Percentiles rank a stretch among this genome's conserved stretches.
These are phyloP conservation scores for Eremothecium gossypii DNA, from an alignment of 1,139 yeast species.

Conservation along the genomic window DNA sequence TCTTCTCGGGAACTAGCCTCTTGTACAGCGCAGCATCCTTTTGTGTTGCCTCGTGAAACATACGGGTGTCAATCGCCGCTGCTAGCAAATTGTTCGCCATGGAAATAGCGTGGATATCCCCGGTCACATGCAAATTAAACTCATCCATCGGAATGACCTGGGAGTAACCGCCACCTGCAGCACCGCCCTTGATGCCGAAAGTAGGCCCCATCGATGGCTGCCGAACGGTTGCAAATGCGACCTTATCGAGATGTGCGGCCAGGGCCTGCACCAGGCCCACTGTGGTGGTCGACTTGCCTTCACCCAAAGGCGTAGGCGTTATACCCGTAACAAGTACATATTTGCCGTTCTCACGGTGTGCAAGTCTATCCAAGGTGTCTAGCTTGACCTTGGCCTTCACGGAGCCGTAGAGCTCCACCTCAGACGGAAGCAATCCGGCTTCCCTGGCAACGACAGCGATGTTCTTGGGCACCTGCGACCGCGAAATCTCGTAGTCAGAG, in stretches of 20 bases:
- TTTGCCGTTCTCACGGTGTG: slow-evolving; percentile 67
- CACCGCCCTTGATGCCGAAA: slow-evolving; percentile 98
- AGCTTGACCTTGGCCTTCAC: slow-evolving; percentile 87
- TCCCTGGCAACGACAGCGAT: slow-evolving; percentile 76
- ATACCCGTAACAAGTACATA: slow-evolving; percentile 93
- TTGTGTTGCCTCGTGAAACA: slow-evolving; percentile 95
- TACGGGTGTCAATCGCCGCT: slow-evolving; percentile 96
- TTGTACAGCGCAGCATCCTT: slow-evolving; percentile 79
- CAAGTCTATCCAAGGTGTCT: slow-evolving; percentile 61
- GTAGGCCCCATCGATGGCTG: slow-evolving; percentile 99
- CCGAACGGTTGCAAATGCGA: slow-evolving; percentile 90
- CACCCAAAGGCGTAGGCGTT: slow-evolving; percentile 97
- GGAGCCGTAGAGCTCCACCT: slow-evolving; percentile 85
- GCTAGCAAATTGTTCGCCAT: slow-evolving; percentile 94
- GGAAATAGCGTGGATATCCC: slow-evolving; percentile 95
- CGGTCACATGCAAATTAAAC: slow-evolving; percentile 95
- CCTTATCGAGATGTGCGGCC: slow-evolving; percentile 82
- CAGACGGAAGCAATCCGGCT: slow-evolving; percentile 71
- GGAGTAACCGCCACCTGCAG: slow-evolving; percentile 98
- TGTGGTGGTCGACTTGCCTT: slow-evolving; percentile 96
- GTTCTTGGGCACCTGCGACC: slow-evolving; percentile 81
- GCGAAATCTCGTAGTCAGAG: slow-evolving; percentile 84
- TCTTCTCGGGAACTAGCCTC: slow-evolving; percentile 80
- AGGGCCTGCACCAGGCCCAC: slow-evolving; percentile 94
- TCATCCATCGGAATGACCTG: slow-evolving; percentile 99